Conservation (phyloP, 176 grass and related monocot species). For the Aegilops sharonensis region DNA sequence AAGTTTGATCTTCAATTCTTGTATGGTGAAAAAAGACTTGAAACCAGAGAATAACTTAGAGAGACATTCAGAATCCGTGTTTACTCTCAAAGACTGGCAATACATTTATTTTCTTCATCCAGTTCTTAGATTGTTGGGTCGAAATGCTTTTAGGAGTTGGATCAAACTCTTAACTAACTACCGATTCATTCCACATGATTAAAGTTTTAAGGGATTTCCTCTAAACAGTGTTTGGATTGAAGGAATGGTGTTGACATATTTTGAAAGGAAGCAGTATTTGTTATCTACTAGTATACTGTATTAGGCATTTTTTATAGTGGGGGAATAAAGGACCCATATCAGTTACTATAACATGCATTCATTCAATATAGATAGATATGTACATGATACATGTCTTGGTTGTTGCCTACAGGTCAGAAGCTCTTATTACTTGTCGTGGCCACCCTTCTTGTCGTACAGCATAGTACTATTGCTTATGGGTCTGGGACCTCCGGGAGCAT, state of each 20-base stretch:
- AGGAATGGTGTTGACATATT: too few relatives aligned
- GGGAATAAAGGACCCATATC: too few relatives aligned
- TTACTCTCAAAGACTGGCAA: not conserved
- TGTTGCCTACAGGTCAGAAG: not conserved
- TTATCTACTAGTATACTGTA: too few relatives aligned
- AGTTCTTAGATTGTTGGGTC: too few relatives aligned
- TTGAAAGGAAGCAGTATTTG: too few relatives aligned
- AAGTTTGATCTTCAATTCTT: not conserved
- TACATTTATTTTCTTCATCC: too few relatives aligned
- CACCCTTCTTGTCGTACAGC: not conserved
- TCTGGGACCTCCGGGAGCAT: not conserved
- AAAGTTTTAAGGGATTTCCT: too few relatives aligned
- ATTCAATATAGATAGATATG: fast-evolving
- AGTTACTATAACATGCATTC: not conserved
- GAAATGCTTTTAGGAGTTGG: too few relatives aligned
- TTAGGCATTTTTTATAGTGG: too few relatives aligned
- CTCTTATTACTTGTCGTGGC: not conserved
- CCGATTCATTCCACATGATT: fast-evolving
- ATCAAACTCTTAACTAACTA: too few relatives aligned
- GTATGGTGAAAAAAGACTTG: not conserved
- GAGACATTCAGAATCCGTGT: not conserved
- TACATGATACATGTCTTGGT: not conserved
- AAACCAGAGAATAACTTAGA: not conserved
- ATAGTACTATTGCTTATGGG: not conserved
- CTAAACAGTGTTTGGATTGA: too few relatives aligned